Evolutionary conservation across 1,284 basidiomycete species (phyloP).

Genomic region (Porphyrellus sp.): DNA sequence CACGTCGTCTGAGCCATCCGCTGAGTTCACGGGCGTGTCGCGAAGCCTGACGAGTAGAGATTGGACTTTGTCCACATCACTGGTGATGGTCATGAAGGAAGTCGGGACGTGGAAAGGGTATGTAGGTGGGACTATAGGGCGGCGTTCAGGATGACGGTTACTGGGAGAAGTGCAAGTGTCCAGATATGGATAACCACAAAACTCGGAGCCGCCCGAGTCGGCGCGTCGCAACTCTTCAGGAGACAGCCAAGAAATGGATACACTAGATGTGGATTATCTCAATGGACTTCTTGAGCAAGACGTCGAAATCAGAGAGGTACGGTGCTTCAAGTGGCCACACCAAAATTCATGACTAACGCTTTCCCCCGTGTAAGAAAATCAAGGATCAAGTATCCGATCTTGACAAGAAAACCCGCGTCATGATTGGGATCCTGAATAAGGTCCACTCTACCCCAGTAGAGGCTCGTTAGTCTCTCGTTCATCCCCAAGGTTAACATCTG

Average conservation of each 20-base stretch:
- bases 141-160: neutral
- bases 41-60: slow-evolving; percentile 49
- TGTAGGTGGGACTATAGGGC: no score
- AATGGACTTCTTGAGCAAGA: slow-evolving; percentile 54
- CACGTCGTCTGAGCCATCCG: slow-evolving; percentile 46
- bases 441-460: slow-evolving; percentile 70
- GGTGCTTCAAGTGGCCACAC: slow-evolving; percentile 12
- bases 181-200: slow-evolving; percentile 11
- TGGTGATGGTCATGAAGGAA: slow-evolving; percentile 29
- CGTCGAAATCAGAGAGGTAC: slow-evolving; percentile 50
- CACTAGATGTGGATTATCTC: slow-evolving; percentile 50
- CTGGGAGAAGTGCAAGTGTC: neutral
- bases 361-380: slow-evolving; percentile 56
- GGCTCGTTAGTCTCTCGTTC: slow-evolving; percentile 44
- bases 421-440: slow-evolving; percentile 66
- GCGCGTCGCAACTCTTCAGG: neutral
- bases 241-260: slow-evolving; percentile 46
- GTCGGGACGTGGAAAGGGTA: neutral
- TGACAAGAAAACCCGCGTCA: slow-evolving; percentile 67
- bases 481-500: slow-evolving; percentile 9
- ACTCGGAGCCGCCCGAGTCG: slow-evolving; percentile 9
- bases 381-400: slow-evolving; percentile 68
- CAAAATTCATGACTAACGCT: slow-evolving; percentile 22
- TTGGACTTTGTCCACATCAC: slow-evolving; percentile 38
- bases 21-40: slow-evolving; percentile 52